Percentiles rank a stretch among this genome's conserved stretches.
phyloP scores from a whole-genome alignment of 352 stramenopile species.

The Globisporangium parvum region DNA sequence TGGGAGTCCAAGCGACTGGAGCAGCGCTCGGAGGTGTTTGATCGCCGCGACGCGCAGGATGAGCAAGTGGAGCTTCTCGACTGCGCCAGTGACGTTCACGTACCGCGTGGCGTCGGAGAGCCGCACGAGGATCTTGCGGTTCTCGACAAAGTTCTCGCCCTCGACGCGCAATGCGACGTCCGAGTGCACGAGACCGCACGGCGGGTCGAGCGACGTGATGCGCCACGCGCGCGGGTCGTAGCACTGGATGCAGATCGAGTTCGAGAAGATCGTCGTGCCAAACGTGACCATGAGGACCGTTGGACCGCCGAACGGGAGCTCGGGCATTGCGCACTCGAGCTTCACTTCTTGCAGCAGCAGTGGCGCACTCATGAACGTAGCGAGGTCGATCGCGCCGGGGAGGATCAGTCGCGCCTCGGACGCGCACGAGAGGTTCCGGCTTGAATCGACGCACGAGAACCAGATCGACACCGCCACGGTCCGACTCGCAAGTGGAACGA shows the following conservation, averaged over 20 bases:
- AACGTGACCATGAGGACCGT: constrained; percentile 40
- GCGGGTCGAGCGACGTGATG: constrained; percentile 32
- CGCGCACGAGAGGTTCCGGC: constrained; percentile 25
- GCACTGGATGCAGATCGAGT: constrained; percentile 56
- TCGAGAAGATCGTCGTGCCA: constrained; percentile 52
- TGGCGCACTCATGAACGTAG: constrained; percentile 7
- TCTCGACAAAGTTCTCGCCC: constrained; percentile 67
- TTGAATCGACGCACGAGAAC: constrained; percentile 44
- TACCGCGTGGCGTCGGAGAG: constrained; percentile 43
- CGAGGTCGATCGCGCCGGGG: constrained; percentile 7
- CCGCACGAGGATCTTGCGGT: constrained; percentile 48
- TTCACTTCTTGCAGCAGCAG: constrained; percentile 19
- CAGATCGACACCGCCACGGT: constrained; percentile 21
- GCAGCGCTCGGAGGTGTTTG: constrained; percentile 34
- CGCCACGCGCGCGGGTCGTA: constrained; percentile 58
- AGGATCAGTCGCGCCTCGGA: constrained; percentile 36
- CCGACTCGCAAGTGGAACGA: background rate
- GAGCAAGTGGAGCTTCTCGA: constrained; percentile 48
- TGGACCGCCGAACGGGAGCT: constrained; percentile 43
- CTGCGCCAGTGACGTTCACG: constrained; percentile 20
- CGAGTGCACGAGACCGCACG: constrained; percentile 35
- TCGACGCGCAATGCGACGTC: constrained; percentile 30
- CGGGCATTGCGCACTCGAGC: constrained; percentile 49
- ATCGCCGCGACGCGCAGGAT: constrained; percentile 43
- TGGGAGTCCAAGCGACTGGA: constrained; percentile 24